These are phyloP conservation scores for Solanum tarapatanum DNA, from an alignment of 257 asterid species.

Conservation along the genomic window DNA sequence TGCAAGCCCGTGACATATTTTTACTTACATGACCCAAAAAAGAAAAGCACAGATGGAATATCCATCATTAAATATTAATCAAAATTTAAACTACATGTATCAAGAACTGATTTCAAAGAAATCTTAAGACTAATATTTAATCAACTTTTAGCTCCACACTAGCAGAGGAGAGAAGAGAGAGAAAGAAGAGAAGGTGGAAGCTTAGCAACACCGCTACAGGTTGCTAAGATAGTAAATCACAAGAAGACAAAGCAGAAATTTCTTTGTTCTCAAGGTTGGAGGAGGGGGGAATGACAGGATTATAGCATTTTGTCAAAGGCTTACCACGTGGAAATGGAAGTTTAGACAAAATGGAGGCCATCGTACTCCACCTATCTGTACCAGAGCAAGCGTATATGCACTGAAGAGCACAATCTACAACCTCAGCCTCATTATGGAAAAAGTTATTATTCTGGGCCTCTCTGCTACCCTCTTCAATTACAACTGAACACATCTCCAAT, in stretches of 20 bases:
- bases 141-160: background rate
- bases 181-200: background rate
- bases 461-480: slow-evolving; percentile 72
- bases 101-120: background rate
- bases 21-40: background rate
- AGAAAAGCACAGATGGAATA: background rate
- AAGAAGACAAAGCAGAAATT: background rate
- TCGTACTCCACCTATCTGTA: slow-evolving; percentile 69
- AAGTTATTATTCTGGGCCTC: slow-evolving; percentile 32
- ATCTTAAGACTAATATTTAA: background rate
- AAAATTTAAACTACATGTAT: background rate
- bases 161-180: background rate
- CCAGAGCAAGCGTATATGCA: slow-evolving; percentile 79
- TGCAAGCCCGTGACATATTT: background rate
- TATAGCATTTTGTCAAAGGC: slow-evolving; percentile 3
- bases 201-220: background rate
- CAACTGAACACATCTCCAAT: slow-evolving; percentile 54
- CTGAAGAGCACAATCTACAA: slow-evolving; percentile 67
- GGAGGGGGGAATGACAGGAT: background rate
- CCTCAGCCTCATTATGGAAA: slow-evolving; percentile 59
- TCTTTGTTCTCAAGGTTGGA: background rate
- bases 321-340: slow-evolving; percentile 66
- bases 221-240: background rate
- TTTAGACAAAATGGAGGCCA: slow-evolving; percentile 71
- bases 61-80: background rate